phyloP scores from a whole-genome alignment of 2,329 filamentous ascomycete species.

The Hawksworthiomyces lignivorus region DNA sequence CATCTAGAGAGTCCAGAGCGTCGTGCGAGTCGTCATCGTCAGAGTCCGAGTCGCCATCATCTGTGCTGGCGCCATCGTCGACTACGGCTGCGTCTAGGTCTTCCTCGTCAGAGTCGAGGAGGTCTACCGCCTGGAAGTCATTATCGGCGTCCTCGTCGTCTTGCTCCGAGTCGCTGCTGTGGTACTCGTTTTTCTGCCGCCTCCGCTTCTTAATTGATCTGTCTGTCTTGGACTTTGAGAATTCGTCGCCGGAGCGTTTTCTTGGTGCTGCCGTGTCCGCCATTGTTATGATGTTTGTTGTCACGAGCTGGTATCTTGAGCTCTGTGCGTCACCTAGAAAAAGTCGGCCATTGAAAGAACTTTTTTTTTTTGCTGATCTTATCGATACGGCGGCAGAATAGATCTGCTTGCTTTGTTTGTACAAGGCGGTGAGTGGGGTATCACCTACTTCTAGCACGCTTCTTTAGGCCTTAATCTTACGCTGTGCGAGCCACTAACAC shows the following conservation, averaged over 20 bases:
- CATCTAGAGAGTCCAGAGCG: constrained; percentile 20
- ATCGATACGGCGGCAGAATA: no score
- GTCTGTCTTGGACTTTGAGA: background rate
- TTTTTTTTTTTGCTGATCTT: no score
- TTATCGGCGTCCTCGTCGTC: constrained; percentile 29
- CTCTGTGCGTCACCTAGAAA: background rate
- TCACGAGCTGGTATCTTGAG: no score
- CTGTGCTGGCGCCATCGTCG: constrained; percentile 33
- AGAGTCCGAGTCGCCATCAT: constrained; percentile 16
- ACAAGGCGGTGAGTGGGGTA: no score
- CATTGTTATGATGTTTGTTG: constrained; percentile 1
- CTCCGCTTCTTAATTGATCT: constrained; percentile 37
- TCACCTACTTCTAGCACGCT: no score
- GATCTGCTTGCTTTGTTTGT: no score
- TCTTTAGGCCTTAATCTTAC: no score
- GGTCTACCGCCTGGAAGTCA: constrained; percentile 43
- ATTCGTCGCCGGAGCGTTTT: constrained; percentile 8
- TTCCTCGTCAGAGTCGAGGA: constrained; percentile 50
- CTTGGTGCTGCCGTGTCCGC: background rate
- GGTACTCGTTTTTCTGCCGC: constrained; percentile 37
- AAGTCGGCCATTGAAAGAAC: no score
- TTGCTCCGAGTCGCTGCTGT: constrained; percentile 38
- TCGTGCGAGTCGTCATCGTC: constrained; percentile 30
- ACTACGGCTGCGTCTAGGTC: constrained; percentile 46
- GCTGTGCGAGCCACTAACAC: no score